Evolutionary conservation across 1,284 basidiomycete species (phyloP), one percentile per base, ranked within the genome.

Genomic region (Butyriboletus regius): DNA sequence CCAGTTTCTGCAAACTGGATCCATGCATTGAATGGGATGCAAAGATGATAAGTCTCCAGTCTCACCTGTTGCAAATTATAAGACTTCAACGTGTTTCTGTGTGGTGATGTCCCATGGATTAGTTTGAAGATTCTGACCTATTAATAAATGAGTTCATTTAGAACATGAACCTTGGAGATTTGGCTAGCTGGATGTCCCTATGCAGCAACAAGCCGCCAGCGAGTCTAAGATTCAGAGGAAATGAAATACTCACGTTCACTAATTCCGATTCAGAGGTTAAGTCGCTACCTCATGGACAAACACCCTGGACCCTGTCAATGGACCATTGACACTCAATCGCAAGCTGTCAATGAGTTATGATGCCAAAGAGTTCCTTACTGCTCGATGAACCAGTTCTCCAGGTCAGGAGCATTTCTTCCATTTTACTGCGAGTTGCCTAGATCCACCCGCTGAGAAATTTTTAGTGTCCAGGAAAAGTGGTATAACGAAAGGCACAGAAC

Each of bases 331-430:
- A 77, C 65, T 91, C 89, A 53, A 91, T 85, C 7, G 81, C 77
- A 28, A 79, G 69, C 60, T 91, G 8, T 26, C 24, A 26, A 26
- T 1, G 89, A 34, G 82, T 75, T 4, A 79, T 77, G 26, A 80
- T 71, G 33, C 89, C 87, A 63, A 94, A 97, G 3, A 97, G 73
- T 63, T 92, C 88, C 51, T 80, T 79, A n/a, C 86, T 80, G 43
- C 76, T 76, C 2, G 86, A 85, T 12, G 85, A 83, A 32, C 88
- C 89, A 31, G 82, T 87, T 29, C 91, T 78, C 93, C 93, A 97
- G 9, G 93, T 92, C 34, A 89, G 72, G 17, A 96, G 78, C 83
- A 97, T 91, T 68, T 97, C 93, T 64, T 93, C 91, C 88, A 97
- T 92, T 70, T 95, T 96, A 66, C 82, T 80, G 54, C 86, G 83